A percentile compares a stretch with the other conserved stretches of the same genome.
Conservation (phyloP, 352 stramenopile species). For the Phytopythium boreale region DNA sequence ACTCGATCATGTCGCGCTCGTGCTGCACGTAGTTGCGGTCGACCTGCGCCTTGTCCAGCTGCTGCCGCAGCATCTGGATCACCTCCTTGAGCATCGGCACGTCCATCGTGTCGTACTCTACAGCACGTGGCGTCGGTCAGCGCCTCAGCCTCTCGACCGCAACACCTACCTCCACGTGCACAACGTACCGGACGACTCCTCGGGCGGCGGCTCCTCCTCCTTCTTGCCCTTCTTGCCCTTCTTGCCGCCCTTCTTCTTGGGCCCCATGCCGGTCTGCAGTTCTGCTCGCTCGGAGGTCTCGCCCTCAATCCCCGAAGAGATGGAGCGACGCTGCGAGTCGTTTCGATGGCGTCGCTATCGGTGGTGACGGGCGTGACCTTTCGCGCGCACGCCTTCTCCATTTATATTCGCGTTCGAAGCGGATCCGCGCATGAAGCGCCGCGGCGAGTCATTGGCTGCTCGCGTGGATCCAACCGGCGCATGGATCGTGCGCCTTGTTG, state of each 20-base stretch:
- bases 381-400: no score
- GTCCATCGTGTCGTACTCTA: conserved; percentile 93
- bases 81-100: conserved; percentile 92
- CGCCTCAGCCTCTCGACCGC: not conserved
- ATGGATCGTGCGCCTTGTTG: no score
- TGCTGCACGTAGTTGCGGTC: conserved; percentile 96
- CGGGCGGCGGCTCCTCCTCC: conserved; percentile 53
- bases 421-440: no score
- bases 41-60: conserved; percentile 88
- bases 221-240: conserved; percentile 72
- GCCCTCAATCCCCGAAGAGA: not conserved
- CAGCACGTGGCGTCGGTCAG: not conserved
- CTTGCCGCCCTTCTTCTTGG: conserved; percentile 77
- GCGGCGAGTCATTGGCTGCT: no score
- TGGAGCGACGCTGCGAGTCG: no score
- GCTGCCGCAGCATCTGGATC: conserved; percentile 90
- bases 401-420: no score
- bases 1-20: conserved; percentile 94
- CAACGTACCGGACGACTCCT: conserved; percentile 66
- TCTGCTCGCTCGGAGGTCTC: not conserved
- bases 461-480: no score
- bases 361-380: no score
- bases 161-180: not conserved
- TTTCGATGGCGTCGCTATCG: no score
- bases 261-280: conserved; percentile 30